Percentiles rank a stretch among this genome's conserved stretches.
Conservation (phyloP, 208 protist genomes). For the Acanthamoeba culbertsoni region DNA sequence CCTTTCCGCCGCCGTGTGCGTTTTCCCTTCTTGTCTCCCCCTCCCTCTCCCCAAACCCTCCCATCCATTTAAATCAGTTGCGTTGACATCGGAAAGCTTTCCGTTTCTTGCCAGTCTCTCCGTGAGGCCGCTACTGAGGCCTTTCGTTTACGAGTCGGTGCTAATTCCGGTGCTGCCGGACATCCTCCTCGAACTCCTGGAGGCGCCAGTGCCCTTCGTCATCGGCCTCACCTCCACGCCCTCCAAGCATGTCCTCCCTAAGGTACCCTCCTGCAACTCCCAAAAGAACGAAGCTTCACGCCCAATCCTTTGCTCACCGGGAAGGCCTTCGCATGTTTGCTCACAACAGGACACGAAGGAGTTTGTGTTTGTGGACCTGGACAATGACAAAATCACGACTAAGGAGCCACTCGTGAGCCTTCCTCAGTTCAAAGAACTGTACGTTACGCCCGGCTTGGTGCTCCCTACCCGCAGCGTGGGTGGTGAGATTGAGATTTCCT, state of each 20-base stretch:
- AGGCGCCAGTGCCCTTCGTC: constrained; percentile 15
- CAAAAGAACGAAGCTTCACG: no score
- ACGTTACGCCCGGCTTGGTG: neutral
- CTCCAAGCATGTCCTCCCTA: neutral
- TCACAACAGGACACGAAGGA: constrained; percentile 12
- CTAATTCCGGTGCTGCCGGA: neutral
- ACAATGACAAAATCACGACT: constrained; percentile 48
- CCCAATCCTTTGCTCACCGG: no score
- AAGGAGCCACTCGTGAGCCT: neutral
- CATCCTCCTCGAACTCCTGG: neutral
- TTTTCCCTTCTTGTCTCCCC: neutral
- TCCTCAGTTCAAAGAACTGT: constrained; percentile 49
- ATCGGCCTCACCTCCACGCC: neutral
- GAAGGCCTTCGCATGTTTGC: no score
- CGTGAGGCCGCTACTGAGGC: neutral
- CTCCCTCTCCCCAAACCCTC: neutral
- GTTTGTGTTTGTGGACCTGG: neutral
- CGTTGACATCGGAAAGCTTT: neutral
- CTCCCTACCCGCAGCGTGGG: neutral
- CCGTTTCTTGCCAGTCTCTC: neutral
- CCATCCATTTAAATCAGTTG: neutral
- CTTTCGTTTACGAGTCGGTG: constrained; percentile 3
- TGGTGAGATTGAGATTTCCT: neutral
- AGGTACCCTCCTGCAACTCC: neutral
- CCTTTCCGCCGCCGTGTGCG: constrained; percentile 34